Evolutionary conservation across 495 filamentous ascomycete species (phyloP), one percentile per base, ranked within the genome.

Genomic region (Darksidea phi): DNA sequence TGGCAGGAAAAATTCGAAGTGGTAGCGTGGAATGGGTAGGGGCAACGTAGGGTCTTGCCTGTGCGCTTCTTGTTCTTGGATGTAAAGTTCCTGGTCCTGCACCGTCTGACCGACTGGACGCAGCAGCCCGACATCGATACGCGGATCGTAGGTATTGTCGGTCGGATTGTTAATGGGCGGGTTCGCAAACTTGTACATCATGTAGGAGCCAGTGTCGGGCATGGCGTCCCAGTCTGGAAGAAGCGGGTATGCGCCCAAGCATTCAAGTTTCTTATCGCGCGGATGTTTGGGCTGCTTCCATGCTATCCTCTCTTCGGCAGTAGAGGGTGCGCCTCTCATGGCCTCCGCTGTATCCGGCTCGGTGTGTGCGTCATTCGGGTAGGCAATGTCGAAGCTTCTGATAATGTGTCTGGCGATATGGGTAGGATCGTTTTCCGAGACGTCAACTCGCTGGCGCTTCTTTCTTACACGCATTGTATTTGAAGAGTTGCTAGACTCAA

Each of bases 191-290:
- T 97, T 97, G 74, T 91, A 84, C 11, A 92, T 83, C 57, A 95
- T 84, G 72, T 90, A 97, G 15, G 86, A 85, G 54, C 90, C 90
- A 24, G 84, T 85, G 71, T 96, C 89, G n/a, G 91, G 87, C 69
- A 92, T 86, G 8, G 89, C 88, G 17, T 89, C 84, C n/a, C 92
- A 81, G 65, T 97, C 94, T 1, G 94, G 94, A 1, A 96, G 74
- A 13, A 98, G 68, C 1, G 94, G 89, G 68, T 85, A 92, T 59
- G 84, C 84, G 47, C 91, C 90, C 28, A 95, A 80, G 6, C 91
- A 77, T 67, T 87, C 86, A 47, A 95, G 68, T 64, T 86, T 83
- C n/a, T 84, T 82, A 69, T 93, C 93, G 20, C 84, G 83, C 0
- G 94, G 95, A 68, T 98, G 92, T 58, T 84, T 82, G 7, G 95